Conservation (phyloP, 2,329 filamentous ascomycete species). For the Colletotrichum tropicicola region DNA sequence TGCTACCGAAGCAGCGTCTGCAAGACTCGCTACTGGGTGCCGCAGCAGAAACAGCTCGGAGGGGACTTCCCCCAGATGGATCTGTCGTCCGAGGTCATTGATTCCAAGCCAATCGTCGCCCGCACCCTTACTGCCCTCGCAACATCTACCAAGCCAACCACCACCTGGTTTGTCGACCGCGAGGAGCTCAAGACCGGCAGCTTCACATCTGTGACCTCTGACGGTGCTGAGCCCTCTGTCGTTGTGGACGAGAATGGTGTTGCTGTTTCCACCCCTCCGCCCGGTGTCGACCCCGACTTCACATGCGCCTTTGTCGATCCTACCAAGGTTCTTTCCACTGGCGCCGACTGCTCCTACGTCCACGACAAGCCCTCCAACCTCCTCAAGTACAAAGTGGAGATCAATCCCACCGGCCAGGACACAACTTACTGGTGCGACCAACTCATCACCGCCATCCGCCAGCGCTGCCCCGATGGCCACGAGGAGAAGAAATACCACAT, state of each 20-base stretch:
- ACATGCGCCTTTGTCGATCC: neutral
- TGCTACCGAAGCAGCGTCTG: constrained; percentile 20
- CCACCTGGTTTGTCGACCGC: neutral
- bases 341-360: neutral
- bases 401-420: constrained; percentile 7
- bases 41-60: neutral
- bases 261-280: neutral
- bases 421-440: neutral
- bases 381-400: constrained; percentile 10
- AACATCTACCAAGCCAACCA: neutral
- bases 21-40: neutral
- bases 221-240: too few relatives aligned
- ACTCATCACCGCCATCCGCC: neutral
- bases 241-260: neutral
- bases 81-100: neutral
- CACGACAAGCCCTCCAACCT: neutral
- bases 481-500: neutral
- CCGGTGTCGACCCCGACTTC: neutral
- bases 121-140: neutral
- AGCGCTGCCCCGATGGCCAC: neutral
- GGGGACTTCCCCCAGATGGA: neutral
- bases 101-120: neutral
- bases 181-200: neutral
- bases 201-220: neutral
- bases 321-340: neutral